Base-by-base conservation (phyloP, 495 filamentous ascomycete species). In the Lophium mytilinum region DNA sequence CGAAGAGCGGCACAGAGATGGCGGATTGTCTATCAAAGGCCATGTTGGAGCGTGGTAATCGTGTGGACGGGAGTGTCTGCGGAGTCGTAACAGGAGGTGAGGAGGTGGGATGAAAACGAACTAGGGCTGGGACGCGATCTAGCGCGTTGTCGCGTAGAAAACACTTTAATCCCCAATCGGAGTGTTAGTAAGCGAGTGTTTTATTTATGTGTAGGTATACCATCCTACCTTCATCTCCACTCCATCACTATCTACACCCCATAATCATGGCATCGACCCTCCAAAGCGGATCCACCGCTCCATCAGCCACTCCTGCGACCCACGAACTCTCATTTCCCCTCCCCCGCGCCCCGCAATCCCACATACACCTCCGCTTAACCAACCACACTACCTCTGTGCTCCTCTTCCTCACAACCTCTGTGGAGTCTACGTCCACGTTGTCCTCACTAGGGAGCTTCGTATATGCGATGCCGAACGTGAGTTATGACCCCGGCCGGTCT, bases 401-500 rank as follows among this genome's bases (percentile, higher is more conserved):
- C 37, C 72, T 94, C 5, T 92, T 95, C 66, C 71, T 96, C 41
- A 87, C 88, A 0, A 90, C 86, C 0, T 80, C 84, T 7, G 75
- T 80, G 3, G 73, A 80, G 18, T 86, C 86, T 3, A 33, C 63
- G 1, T 40, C 50, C 2, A 80, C 83, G 37, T 71, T 73, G 5
- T 68, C 73, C 11, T 68, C 82, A 0, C 70, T 91, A 56, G 87
- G 87, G 9, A 92, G 88, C 55, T 93, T 97, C 68, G 86, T 97
- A 43, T 96, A 95, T 69, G 87, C 93, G 18, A 80, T 96, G 69
- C 92, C 91, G 24, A 86, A 94, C 72, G 90, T 95, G 73, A 65
- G 80, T n/a, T n/a, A n/a, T n/a, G n/a, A n/a, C n/a, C n/a, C n/a
- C n/a, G n/a, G n/a, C n/a, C n/a, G 73, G 17, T 30, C 39, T 35